These are phyloP conservation scores for Neoboletus brunneissimus DNA, from an alignment of 768 basidiomycete species.

Conservation along the genomic window DNA sequence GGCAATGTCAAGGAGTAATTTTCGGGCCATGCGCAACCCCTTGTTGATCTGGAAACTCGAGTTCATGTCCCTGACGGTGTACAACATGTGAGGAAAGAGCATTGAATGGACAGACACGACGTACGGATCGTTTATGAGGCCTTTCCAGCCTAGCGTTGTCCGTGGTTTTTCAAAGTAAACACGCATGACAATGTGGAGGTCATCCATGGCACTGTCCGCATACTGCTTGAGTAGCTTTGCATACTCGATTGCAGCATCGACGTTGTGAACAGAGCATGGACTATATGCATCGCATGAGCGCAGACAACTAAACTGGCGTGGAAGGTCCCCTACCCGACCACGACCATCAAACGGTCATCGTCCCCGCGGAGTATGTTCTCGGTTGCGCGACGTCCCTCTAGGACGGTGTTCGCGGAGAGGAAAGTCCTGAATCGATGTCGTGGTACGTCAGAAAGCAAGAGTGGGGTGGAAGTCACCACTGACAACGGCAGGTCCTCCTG, in stretches of 20 bases:
- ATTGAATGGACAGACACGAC: neutral
- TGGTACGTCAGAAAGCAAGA: neutral
- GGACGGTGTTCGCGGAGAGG: conserved; percentile 80
- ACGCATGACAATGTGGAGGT: conserved; percentile 94
- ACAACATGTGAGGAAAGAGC: neutral
- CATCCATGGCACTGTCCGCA: conserved; percentile 75
- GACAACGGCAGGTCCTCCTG: conserved; percentile 91
- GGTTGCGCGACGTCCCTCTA: conserved; percentile 75
- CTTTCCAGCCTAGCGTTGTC: conserved; percentile 99
- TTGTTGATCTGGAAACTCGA: conserved; percentile 94
- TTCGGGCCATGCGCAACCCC: conserved; percentile 85
- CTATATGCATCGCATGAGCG: conserved; percentile 35
- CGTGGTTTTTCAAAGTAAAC: conserved; percentile 98
- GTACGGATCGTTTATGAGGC: conserved; percentile 91
- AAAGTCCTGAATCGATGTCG: conserved; percentile 52
- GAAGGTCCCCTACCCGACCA: conserved; percentile 65
- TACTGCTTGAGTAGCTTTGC: conserved; percentile 77
- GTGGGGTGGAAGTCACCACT: conserved; percentile 15
- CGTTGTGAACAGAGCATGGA: conserved; percentile 94
- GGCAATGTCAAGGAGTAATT: conserved; percentile 82
- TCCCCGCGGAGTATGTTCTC: conserved; percentile 81
- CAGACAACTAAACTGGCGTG: neutral
- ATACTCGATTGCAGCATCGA: conserved; percentile 83
- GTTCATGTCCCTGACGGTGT: conserved; percentile 61
- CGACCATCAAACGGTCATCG: conserved; percentile 90